Percentiles rank a stretch among this genome's conserved stretches.
Evolutionary conservation across 805 yeast genomes (phyloP).

Genomic region (Kodamaea restingae): DNA sequence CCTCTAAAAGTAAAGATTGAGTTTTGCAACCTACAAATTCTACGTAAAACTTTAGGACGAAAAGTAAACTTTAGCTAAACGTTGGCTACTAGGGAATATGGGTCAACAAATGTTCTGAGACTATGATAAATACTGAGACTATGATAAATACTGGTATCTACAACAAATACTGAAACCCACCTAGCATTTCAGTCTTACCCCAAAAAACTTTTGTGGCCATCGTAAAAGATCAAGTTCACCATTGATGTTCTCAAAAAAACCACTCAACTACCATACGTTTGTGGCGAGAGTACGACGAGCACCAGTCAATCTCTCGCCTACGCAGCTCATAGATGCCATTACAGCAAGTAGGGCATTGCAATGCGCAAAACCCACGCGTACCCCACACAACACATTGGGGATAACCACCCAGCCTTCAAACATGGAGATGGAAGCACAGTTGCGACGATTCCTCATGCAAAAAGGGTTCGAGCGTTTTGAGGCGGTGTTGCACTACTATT

Average conservation of each 20-base stretch:
- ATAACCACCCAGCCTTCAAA: slow-evolving; percentile 14
- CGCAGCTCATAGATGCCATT: slow-evolving; percentile 4
- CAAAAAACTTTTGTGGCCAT: too few relatives aligned
- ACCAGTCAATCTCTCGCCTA: background rate
- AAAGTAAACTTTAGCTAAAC: too few relatives aligned
- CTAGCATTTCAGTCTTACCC: too few relatives aligned
- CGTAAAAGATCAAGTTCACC: background rate
- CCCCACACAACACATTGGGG: slow-evolving; percentile 10
- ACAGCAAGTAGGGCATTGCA: slow-evolving; percentile 9
- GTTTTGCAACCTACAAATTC: too few relatives aligned
- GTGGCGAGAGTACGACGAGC: slow-evolving; percentile 14
- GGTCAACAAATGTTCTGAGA: too few relatives aligned
- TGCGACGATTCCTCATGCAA: slow-evolving; percentile 11
- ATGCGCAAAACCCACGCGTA: background rate
- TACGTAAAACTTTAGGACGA: too few relatives aligned
- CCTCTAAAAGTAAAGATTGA: too few relatives aligned
- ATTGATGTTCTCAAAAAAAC: slow-evolving; percentile 10
- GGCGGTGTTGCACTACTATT: slow-evolving; percentile 14
- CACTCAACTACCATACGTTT: slow-evolving; percentile 27
- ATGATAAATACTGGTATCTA: too few relatives aligned
- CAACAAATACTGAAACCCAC: too few relatives aligned
- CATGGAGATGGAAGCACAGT: slow-evolving; percentile 13
- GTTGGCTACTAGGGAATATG: too few relatives aligned
- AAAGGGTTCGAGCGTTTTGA: background rate
- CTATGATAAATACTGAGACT: too few relatives aligned